Evolutionary conservation across 805 yeast species (phyloP).

Genomic region (Wickerhamomyces subpelliculosus): DNA sequence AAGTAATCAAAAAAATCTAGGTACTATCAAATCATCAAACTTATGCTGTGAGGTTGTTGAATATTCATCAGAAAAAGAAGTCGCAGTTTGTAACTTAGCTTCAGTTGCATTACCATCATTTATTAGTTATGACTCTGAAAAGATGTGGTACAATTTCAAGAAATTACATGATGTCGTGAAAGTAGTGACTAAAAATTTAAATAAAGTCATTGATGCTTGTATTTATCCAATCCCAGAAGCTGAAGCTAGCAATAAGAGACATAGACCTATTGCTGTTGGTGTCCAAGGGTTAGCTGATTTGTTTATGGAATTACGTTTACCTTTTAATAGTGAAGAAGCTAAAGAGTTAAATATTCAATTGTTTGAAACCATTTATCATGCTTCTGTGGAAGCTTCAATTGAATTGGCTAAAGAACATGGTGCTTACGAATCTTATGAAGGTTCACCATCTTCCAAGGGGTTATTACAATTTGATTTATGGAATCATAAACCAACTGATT

Average conservation of each 20-base stretch:
- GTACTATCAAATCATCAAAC: conserved; percentile 89
- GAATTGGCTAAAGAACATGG: conserved; percentile 75
- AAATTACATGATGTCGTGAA: conserved; percentile 71
- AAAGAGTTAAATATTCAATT: conserved; percentile 67
- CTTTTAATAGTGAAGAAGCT: conserved; percentile 80
- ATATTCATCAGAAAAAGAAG: conserved; percentile 83
- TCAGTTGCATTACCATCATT: conserved; percentile 85
- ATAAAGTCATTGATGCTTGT: conserved; percentile 76
- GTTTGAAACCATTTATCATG: conserved; percentile 94
- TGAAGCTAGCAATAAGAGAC: conserved; percentile 60
- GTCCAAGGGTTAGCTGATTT: conserved; percentile 93
- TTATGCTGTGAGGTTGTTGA: conserved; percentile 93
- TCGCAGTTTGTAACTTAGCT: conserved; percentile 93
- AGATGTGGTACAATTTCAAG: conserved; percentile 59
- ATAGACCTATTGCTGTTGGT: conserved; percentile 92
- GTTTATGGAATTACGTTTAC: conserved; percentile 68
- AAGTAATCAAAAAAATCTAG: conserved; percentile 88
- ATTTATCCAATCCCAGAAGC: conserved; percentile 78
- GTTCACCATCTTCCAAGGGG: conserved; percentile 92
- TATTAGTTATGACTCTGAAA: conserved; percentile 43
- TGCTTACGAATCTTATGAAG: conserved; percentile 60
- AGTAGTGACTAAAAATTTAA: conserved; percentile 68
- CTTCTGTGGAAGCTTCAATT: conserved; percentile 76
- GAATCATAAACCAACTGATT: conserved; percentile 64
- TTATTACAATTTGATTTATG: conserved; percentile 81